Percentiles rank a stretch among this genome's conserved stretches.
These are phyloP conservation scores for Lepidium sativum DNA, from an alignment of 345 rosid genomes.

Conservation along the genomic window DNA sequence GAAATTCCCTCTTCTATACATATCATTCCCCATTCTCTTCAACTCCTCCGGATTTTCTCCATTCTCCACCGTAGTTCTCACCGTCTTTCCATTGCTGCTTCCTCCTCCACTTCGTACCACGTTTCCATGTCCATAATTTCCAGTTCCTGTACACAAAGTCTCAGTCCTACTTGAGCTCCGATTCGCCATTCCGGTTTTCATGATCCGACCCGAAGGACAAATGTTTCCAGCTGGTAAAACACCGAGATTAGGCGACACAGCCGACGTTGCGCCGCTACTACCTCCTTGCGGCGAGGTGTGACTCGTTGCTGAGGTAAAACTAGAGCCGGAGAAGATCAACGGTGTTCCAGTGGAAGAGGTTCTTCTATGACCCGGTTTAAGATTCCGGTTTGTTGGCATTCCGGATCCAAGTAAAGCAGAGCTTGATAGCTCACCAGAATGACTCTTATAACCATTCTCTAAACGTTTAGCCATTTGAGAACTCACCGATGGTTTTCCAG, in stretches of 20 bases:
- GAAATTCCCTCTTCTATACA: constrained; percentile 64
- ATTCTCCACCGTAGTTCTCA: constrained; percentile 39
- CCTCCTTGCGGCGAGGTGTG: neutral
- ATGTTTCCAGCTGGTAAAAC: constrained; percentile 76
- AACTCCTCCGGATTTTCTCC: constrained; percentile 61
- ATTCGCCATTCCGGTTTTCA: constrained; percentile 42
- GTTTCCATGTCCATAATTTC: constrained; percentile 90
- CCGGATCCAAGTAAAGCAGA: constrained; percentile 37
- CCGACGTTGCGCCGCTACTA: constrained; percentile 24
- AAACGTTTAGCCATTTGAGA: constrained; percentile 23
- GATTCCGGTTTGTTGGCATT: constrained; percentile 10
- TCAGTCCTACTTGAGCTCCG: constrained; percentile 47
- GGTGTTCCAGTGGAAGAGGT: constrained; percentile 69
- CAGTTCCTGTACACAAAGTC: constrained; percentile 63
- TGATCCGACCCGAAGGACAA: constrained; percentile 86
- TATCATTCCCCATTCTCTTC: constrained; percentile 72
- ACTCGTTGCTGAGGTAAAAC: constrained; percentile 27
- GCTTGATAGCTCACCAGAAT: constrained; percentile 56
- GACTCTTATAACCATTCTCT: constrained; percentile 1
- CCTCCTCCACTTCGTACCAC: constrained; percentile 46
- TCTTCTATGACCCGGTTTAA: constrained; percentile 62
- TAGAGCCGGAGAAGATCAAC: constrained; percentile 61
- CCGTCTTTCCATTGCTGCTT: constrained; percentile 18
- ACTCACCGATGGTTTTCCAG: constrained; percentile 19
- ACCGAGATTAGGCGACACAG: constrained; percentile 31